Conservation (phyloP, 1,284 basidiomycete species). For the Boletellus deceptivus region DNA sequence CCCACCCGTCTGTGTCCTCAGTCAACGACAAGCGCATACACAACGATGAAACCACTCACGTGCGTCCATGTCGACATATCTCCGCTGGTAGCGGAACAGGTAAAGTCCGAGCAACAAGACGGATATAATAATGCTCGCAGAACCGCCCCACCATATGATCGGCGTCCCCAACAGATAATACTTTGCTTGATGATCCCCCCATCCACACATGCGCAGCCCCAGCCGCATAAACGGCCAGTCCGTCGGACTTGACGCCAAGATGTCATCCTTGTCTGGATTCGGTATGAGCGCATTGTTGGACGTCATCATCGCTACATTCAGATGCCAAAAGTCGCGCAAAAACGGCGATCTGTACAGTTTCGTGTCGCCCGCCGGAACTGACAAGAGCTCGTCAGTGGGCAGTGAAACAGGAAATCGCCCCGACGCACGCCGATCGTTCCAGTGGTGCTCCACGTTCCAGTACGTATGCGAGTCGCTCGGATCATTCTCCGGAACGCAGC, state of each 20-base stretch:
- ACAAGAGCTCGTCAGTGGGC: neutral
- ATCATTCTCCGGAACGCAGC: conserved; percentile 88
- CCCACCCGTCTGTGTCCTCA: conserved; percentile 72
- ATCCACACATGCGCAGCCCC: conserved; percentile 95
- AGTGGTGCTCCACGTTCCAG: conserved; percentile 98
- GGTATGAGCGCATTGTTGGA: conserved; percentile 98
- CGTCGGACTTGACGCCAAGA: conserved; percentile 86
- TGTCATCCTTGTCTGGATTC: conserved; percentile 97
- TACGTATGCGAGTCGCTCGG: conserved; percentile 84
- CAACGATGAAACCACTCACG: conserved; percentile 44
- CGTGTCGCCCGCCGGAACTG: conserved; percentile 81
- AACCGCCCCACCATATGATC: conserved; percentile 87
- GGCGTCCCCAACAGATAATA: conserved; percentile 95
- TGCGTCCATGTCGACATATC: conserved; percentile 89
- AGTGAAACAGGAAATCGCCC: too few relatives aligned
- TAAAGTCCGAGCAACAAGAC: conserved; percentile 64
- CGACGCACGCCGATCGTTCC: conserved; percentile 85
- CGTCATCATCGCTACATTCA: conserved; percentile 99
- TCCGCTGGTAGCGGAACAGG: conserved; percentile 81
- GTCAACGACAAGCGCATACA: conserved; percentile 9
- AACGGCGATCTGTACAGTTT: conserved; percentile 91
- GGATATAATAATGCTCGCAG: conserved; percentile 63
- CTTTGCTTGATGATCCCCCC: conserved; percentile 86
- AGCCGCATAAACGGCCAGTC: conserved; percentile 94
- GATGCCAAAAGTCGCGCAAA: conserved; percentile 95